Conservation (phyloP, 441 rosid species). For the Bruguiera hainesii region DNA sequence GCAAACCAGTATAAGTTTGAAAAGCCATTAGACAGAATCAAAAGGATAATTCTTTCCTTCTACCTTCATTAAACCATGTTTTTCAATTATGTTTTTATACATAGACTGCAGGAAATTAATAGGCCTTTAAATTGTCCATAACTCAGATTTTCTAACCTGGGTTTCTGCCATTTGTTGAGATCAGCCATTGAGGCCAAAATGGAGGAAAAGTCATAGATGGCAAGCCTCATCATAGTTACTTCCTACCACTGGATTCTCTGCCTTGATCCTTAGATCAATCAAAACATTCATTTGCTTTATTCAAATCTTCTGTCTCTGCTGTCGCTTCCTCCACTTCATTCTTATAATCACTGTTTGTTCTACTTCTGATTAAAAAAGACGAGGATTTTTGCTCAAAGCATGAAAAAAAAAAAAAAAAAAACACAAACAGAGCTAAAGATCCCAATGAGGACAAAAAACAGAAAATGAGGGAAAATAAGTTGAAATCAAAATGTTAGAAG, state of each 20-base stretch:
- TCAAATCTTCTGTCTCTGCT: constrained; percentile 56
- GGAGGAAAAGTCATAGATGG: constrained; percentile 17
- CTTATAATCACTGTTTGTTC: constrained; percentile 25
- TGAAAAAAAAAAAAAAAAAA: too few relatives aligned
- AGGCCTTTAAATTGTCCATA: not conserved
- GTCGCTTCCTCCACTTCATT: constrained; percentile 44
- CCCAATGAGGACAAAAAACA: too few relatives aligned
- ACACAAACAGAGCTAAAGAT: too few relatives aligned
- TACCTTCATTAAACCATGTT: too few relatives aligned
- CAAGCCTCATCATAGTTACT: constrained; percentile 16
- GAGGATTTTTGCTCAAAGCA: too few relatives aligned
- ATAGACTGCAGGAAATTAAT: too few relatives aligned
- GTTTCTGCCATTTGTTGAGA: constrained; percentile 21
- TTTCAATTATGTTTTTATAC: not conserved
- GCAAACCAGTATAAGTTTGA: not conserved
- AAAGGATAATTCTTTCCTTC: too few relatives aligned
- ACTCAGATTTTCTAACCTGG: constrained; percentile 24
- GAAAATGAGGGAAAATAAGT: too few relatives aligned
- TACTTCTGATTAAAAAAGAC: too few relatives aligned
- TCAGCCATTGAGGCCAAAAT: constrained; percentile 22
- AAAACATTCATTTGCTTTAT: constrained; percentile 66
- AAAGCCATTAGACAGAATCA: not conserved
- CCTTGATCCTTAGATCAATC: constrained; percentile 68
- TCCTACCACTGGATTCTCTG: constrained; percentile 41
- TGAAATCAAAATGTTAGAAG: too few relatives aligned